phyloP scores from a whole-genome alignment of 768 basidiomycete species.

The Butyriboletus loyo region DNA sequence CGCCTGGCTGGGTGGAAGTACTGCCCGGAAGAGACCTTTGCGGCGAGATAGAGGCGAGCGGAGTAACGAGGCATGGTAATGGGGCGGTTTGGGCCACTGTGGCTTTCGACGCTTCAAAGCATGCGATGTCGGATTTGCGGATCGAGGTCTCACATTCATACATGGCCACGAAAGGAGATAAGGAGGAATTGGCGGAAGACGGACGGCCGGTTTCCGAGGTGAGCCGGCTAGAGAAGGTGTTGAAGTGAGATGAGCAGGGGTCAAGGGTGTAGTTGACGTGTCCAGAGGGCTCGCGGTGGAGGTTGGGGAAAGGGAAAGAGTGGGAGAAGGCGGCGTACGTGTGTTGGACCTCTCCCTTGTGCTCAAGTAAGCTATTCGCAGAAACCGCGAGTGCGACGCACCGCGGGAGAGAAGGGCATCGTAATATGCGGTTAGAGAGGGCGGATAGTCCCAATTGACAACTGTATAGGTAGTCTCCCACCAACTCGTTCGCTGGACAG shows the following conservation, averaged over 20 bases:
- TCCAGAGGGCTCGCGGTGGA: not conserved
- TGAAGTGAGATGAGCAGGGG: not conserved
- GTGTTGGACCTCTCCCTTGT: not conserved
- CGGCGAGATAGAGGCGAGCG: constrained; percentile 24
- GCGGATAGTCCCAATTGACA: constrained; percentile 23
- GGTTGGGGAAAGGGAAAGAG: not conserved
- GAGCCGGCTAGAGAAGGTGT: not conserved
- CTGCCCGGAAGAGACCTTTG: constrained; percentile 24
- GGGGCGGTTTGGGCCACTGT: constrained; percentile 26
- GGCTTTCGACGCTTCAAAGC: constrained; percentile 10
- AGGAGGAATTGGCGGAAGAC: not conserved
- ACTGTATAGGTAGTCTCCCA: constrained; percentile 12
- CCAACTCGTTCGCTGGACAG: constrained; percentile 5
- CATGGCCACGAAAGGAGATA: constrained; percentile 5
- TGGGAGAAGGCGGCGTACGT: not conserved
- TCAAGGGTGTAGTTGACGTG: not conserved
- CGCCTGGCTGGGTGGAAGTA: constrained; percentile 16
- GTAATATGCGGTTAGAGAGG: constrained; percentile 10
- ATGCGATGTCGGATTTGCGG: constrained; percentile 5
- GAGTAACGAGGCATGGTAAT: constrained; percentile 28
- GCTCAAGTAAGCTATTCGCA: constrained; percentile 24
- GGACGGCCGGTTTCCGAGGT: not conserved
- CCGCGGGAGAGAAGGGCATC: constrained; percentile 24
- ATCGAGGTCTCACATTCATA: not conserved
- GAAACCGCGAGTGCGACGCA: constrained; percentile 27